Base-by-base conservation (phyloP, 2,329 filamentous ascomycete species). In the Pleomassaria siparia region DNA sequence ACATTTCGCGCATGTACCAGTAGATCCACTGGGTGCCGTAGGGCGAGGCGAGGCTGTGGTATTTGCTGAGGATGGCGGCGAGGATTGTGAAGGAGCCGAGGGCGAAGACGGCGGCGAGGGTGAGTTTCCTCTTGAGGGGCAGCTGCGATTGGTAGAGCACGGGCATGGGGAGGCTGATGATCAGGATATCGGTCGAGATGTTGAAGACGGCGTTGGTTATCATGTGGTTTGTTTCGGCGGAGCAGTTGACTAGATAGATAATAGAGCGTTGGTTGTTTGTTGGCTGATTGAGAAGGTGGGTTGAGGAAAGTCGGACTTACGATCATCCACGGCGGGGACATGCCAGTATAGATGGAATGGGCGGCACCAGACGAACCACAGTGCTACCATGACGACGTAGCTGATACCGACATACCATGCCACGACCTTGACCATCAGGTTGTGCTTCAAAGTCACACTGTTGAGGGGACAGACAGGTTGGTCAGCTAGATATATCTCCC, bases 331-430 rank as follows among this genome's bases (percentile, higher is more conserved):
- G 30, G 9, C 30, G 39, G 78, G 77, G 0, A 79, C 70, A 4
- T 70, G 62, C 76, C 77, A 80, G 51, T 80, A 80, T 29, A 74
- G 65, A 16, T 64, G 49, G 25, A 79, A 74, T 0, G 75, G 76
- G 21, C 73, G 72, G 48, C 78, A 80, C 77, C 77, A 80, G 28
- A 75, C 72, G 51, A 77, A 76, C 28, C 76, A 70, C 3, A 74
- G 63, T 18, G 77, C 50, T 50, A 77, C 74, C 41, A 72, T 74
- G 9, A 65, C 67, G n/a, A 77, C 52, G 40, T 76, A 79, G 13
- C 71, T 70, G 2, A 71, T 29, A 2, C 43, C 66, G 21, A 76
- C 70, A 44, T 77, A 79, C 15, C 39, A 59, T 4, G 69, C 62
- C 1, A 78, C 72, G 13, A 70, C 43, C 40, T 74, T 74, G 47